Evolutionary conservation across 345 rosid species (phyloP).

Genomic region (Gossypium mustelinum): DNA sequence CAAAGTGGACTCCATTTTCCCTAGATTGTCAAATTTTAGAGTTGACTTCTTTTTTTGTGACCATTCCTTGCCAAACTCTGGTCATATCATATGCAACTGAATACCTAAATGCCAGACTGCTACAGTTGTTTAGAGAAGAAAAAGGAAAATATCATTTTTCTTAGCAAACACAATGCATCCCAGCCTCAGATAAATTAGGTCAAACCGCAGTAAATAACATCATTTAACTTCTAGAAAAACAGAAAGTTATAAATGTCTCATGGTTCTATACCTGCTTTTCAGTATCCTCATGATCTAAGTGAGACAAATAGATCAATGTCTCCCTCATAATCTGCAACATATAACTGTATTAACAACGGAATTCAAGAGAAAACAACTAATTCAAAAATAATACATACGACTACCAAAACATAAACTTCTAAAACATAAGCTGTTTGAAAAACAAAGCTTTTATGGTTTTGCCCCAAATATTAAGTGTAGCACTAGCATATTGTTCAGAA

Average conservation of each 20-base stretch:
- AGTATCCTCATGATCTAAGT: constrained; percentile 97
- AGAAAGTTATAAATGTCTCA: neutral
- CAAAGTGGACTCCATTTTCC: neutral
- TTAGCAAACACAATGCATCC: neutral
- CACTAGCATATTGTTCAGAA: neutral
- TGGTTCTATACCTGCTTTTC: constrained; percentile 79
- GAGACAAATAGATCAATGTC: constrained; percentile 87
- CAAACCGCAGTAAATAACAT: neutral
- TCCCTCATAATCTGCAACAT: constrained; percentile 91
- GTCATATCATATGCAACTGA: neutral
- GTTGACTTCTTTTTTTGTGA: neutral
- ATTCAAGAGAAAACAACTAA: neutral
- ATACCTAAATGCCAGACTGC: neutral
- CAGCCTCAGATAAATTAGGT: neutral
- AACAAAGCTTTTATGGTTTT: neutral
- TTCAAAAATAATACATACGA: neutral
- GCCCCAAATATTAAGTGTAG: neutral
- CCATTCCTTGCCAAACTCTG: neutral
- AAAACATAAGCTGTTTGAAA: neutral
- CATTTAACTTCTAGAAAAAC: neutral
- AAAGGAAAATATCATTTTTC: neutral
- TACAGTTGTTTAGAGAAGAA: neutral
- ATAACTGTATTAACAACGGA: constrained; percentile 14
- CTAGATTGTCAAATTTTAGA: neutral
- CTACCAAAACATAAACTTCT: neutral